Conservation (phyloP, 2,329 filamentous ascomycete genomes). For the Arachnopeziza araneosa region DNA sequence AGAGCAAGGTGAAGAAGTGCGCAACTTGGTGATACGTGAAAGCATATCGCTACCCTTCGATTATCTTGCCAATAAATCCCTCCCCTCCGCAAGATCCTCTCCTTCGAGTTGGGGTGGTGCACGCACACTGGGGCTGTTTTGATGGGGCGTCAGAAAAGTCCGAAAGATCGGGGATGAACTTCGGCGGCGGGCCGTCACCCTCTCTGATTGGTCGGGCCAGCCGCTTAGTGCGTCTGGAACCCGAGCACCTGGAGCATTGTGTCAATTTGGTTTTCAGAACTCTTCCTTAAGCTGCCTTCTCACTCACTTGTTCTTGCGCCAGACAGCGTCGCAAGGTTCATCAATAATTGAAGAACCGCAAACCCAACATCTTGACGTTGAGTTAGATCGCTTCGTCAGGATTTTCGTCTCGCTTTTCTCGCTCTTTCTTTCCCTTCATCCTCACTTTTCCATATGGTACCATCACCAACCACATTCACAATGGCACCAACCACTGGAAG, state of each 20-base stretch:
- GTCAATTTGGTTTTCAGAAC: neutral
- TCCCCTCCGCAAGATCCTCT: no score
- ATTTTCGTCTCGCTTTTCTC: neutral
- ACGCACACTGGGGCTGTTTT: no score
- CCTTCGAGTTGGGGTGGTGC: no score
- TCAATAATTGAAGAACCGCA: neutral
- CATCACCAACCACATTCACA: neutral
- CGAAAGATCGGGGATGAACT: no score
- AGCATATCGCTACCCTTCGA: no score
- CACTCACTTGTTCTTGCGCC: neutral
- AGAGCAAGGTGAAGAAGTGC: no score
- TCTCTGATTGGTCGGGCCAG: neutral
- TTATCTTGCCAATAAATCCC: no score
- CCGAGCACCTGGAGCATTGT: neutral
- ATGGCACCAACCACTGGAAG: constrained; percentile 7
- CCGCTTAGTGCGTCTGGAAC: neutral
- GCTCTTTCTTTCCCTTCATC: neutral
- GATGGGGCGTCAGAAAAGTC: no score
- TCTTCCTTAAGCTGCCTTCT: neutral
- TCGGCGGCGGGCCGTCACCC: no score
- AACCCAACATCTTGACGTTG: neutral
- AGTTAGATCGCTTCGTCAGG: neutral
- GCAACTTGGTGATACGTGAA: no score
- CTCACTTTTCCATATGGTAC: neutral
- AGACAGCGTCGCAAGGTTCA: neutral